Evolutionary conservation across 495 filamentous ascomycete species (phyloP).

Genomic region (Tuber melanosporum): DNA sequence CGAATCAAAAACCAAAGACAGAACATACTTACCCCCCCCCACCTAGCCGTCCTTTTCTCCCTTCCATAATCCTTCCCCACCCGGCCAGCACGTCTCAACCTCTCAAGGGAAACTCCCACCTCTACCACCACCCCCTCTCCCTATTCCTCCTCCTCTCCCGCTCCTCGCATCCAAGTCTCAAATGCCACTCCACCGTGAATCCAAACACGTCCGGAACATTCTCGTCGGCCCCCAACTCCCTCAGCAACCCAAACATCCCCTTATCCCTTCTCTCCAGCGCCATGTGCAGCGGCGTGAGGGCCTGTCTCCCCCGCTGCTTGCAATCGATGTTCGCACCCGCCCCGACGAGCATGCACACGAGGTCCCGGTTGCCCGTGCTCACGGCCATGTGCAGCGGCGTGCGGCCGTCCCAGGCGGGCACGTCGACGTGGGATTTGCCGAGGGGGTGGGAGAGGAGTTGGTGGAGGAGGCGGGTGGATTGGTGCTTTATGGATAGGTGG

Average conservation of each 20-base stretch:
- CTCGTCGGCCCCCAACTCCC: slow-evolving; percentile 29
- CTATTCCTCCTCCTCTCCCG: neutral
- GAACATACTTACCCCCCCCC: neutral
- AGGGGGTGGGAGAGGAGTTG: slow-evolving; percentile 1
- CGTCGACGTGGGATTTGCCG: slow-evolving; percentile 1
- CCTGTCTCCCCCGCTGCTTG: slow-evolving; percentile 40
- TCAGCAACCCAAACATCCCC: slow-evolving; percentile 30
- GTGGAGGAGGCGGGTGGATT: neutral
- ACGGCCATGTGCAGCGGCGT: slow-evolving; percentile 30
- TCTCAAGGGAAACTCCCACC: neutral
- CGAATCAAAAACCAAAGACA: neutral
- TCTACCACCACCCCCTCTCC: neutral
- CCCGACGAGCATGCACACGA: slow-evolving; percentile 21
- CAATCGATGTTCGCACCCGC: slow-evolving; percentile 32
- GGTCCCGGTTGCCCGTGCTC: slow-evolving; percentile 11
- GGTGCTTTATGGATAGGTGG: neutral
- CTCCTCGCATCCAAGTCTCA: slow-evolving; percentile 3
- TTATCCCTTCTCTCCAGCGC: slow-evolving; percentile 35
- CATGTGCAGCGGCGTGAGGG: slow-evolving; percentile 42
- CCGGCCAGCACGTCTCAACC: neutral
- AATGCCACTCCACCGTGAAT: slow-evolving; percentile 5
- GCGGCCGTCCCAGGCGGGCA: neutral
- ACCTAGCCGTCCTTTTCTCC: neutral
- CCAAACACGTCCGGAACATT: neutral
- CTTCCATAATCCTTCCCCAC: neutral